Conservation (phyloP, 768 basidiomycete species). For the Amanita rimosa region DNA sequence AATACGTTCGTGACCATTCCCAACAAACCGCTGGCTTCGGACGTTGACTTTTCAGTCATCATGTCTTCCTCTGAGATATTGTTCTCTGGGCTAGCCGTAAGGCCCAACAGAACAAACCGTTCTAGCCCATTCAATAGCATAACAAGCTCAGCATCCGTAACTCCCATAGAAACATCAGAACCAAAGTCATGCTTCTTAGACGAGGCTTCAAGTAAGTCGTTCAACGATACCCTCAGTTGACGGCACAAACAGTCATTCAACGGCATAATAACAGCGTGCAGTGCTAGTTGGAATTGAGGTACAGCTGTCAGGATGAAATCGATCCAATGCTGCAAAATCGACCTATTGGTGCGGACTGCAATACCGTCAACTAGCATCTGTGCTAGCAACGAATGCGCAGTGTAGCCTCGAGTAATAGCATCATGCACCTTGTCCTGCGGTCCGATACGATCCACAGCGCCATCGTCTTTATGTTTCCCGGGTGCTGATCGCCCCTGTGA, state of each 20-base stretch:
- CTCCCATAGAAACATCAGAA: constrained; percentile 33
- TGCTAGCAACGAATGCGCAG: constrained; percentile 60
- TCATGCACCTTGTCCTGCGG: constrained; percentile 22
- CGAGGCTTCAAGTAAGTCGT: constrained; percentile 39
- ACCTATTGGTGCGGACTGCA: constrained; percentile 50
- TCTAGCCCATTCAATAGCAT: constrained; percentile 83
- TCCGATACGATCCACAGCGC: constrained; percentile 19
- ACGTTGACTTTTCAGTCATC: constrained; percentile 36
- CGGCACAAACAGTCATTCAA: constrained; percentile 72
- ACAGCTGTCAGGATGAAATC: constrained; percentile 92
- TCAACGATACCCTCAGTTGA: constrained; percentile 48
- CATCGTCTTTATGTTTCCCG: constrained; percentile 18
- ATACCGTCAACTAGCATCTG: constrained; percentile 80
- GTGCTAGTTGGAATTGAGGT: constrained; percentile 68
- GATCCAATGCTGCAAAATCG: constrained; percentile 90
- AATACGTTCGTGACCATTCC: constrained; percentile 92
- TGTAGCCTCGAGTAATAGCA: constrained; percentile 22
- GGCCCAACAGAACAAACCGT: constrained; percentile 62
- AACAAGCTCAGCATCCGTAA: constrained; percentile 73
- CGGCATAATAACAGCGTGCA: constrained; percentile 57
- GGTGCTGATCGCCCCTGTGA: constrained; percentile 17
- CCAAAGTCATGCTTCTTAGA: constrained; percentile 21
- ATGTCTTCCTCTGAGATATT: constrained; percentile 47
- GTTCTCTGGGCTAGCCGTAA: constrained; percentile 45
- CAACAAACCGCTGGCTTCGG: constrained; percentile 57